Percentiles rank a stretch among this genome's conserved stretches.
Conservation (phyloP, 1,139 yeast genomes). For the Scheffersomyces cryptocercus region DNA sequence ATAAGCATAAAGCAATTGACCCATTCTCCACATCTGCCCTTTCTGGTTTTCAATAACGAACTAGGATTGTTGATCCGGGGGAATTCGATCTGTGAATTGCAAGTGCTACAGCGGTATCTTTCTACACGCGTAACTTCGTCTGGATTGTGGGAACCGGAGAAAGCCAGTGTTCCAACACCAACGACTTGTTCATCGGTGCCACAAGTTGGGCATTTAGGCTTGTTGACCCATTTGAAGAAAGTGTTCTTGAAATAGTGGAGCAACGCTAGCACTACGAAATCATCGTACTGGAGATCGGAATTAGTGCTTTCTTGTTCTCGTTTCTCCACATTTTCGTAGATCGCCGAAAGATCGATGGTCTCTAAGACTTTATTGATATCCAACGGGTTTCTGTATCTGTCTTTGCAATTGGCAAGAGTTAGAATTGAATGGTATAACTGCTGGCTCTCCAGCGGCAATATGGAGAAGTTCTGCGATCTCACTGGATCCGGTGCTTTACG, state of each 20-base stretch:
- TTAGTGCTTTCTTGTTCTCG: constrained; percentile 18
- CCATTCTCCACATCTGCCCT: constrained; percentile 96
- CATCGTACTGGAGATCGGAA: constrained; percentile 50
- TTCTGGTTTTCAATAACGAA: constrained; percentile 57
- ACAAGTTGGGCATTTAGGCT: constrained; percentile 64
- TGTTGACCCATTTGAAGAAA: constrained; percentile 83
- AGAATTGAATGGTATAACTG: constrained; percentile 6
- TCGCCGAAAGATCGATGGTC: constrained; percentile 36
- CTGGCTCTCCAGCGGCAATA: constrained; percentile 1
- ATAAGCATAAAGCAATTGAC: constrained; percentile 79
- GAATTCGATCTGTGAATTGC: constrained; percentile 53
- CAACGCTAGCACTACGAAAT: constrained; percentile 66
- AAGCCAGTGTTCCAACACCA: constrained; percentile 25
- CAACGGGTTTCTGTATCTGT: constrained; percentile 8
- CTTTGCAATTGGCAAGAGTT: constrained; percentile 4
- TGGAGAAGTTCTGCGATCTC: not conserved
- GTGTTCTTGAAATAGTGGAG: constrained; percentile 76
- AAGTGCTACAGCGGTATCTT: constrained; percentile 57
- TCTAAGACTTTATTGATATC: constrained; percentile 22
- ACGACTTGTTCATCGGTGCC: constrained; percentile 38
- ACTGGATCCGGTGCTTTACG: not conserved
- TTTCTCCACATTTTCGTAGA: constrained; percentile 38
- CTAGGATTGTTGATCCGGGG: constrained; percentile 76
- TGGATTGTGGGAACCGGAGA: constrained; percentile 20
- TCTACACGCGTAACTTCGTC: constrained; percentile 49